A percentile compares a stretch with the other conserved stretches of the same genome.
phyloP scores from a whole-genome alignment of 306 rosid species.

The Ceratonia siliqua region DNA sequence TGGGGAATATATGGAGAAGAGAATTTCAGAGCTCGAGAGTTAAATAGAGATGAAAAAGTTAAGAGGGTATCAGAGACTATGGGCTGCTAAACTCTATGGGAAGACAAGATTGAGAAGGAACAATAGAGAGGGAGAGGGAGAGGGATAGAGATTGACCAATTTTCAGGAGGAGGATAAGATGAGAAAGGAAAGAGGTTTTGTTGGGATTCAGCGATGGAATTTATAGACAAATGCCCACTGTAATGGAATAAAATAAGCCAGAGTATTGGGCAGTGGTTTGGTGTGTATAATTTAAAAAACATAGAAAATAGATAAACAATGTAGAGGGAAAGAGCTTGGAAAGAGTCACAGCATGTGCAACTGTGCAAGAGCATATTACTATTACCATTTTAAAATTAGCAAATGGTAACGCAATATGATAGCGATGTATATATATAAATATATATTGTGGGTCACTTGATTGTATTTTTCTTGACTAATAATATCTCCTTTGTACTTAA shows the following conservation, averaged over 20 bases:
- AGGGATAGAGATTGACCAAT: constrained; percentile 25
- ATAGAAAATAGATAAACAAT: not conserved
- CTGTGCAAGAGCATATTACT: constrained; percentile 32
- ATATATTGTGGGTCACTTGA: not conserved
- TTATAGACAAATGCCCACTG: constrained; percentile 52
- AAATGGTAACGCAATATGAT: constrained; percentile 11
- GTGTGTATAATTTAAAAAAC: not conserved
- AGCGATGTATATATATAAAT: constrained; percentile 6
- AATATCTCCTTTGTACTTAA: too few relatives aligned
- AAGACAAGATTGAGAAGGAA: constrained; percentile 25
- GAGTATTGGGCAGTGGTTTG: constrained; percentile 24
- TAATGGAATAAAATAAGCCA: constrained; percentile 28
- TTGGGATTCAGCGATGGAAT: constrained; percentile 46
- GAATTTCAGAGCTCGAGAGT: constrained; percentile 18
- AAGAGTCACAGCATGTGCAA: not conserved
- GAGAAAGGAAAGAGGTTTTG: constrained; percentile 57
- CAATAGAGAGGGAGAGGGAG: not conserved
- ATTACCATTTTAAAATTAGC: not conserved
- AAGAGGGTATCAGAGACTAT: constrained; percentile 38
- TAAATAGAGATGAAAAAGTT: not conserved
- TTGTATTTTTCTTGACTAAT: not conserved
- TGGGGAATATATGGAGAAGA: not conserved
- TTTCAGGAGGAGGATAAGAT: constrained; percentile 45
- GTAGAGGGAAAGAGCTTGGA: constrained; percentile 31
- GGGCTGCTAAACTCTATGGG: constrained; percentile 27